Conservation (phyloP, 23 red algal species). For the Cyanidiococcus yangmingshanensis region DNA sequence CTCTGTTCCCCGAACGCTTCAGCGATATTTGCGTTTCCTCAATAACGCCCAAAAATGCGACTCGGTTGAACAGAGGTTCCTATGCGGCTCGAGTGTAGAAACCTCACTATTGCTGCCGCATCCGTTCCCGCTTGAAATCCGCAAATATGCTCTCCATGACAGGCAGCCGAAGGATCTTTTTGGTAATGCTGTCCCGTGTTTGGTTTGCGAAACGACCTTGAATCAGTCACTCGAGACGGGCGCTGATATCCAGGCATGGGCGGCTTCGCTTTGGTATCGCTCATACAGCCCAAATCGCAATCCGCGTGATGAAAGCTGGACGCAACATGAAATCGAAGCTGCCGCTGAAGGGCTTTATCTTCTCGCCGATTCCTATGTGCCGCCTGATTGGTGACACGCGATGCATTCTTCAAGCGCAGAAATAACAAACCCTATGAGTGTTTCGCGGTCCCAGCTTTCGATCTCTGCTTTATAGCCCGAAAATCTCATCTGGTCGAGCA, state of each 20-base stretch:
- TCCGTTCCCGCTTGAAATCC: neutral
- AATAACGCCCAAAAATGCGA: too few species aligned
- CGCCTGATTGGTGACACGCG: neutral
- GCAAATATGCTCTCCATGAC: neutral
- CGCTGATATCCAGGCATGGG: constrained; percentile 10
- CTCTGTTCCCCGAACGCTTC: neutral
- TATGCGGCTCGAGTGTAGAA: too few species aligned
- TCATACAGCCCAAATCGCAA: neutral
- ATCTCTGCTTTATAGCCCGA: neutral
- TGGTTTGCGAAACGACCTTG: neutral
- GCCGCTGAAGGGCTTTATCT: neutral
- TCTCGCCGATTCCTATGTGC: neutral
- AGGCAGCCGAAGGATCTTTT: neutral
- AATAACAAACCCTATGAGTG: neutral
- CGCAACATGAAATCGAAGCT: neutral
- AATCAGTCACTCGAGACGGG: neutral
- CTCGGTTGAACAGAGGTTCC: too few species aligned
- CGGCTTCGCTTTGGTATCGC: neutral
- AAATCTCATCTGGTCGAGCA: neutral
- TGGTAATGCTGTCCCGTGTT: neutral
- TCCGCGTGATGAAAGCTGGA: neutral
- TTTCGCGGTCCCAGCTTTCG: neutral
- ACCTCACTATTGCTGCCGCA: neutral
- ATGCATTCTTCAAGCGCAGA: neutral
- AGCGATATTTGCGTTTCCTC: neutral